Conservation (phyloP, 163 green algal genomes). For the Volvox carteri region DNA sequence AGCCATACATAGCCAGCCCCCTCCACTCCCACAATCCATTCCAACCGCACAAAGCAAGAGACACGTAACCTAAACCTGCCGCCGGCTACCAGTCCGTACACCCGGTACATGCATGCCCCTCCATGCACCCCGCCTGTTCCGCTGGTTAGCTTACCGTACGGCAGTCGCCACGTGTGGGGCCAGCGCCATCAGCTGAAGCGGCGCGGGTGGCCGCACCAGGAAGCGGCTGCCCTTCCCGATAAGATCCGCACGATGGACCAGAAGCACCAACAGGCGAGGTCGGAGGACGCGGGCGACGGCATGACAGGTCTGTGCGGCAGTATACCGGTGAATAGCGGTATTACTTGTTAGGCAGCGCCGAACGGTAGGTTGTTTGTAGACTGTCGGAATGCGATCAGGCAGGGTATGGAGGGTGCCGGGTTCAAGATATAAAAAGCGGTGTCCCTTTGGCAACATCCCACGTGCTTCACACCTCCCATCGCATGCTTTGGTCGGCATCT, state of each 20-base stretch:
- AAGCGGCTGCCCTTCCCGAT: not conserved
- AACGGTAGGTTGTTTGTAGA: not conserved
- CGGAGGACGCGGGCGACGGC: not conserved
- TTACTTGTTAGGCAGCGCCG: not conserved
- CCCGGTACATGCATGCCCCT: not conserved
- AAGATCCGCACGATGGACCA: slow-evolving; percentile 35
- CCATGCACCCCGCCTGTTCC: too few relatives aligned
- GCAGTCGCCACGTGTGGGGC: slow-evolving; percentile 17
- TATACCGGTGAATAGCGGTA: not conserved
- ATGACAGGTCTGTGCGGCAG: not conserved
- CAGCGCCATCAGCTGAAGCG: slow-evolving; percentile 4
- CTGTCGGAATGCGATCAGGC: not conserved
- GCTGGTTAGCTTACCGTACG: too few relatives aligned
- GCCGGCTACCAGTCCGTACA: not conserved
- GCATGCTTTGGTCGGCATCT: not conserved
- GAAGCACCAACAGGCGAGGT: not conserved
- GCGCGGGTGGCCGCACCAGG: not conserved
- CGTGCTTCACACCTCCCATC: not conserved
- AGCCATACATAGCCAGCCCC: not conserved
- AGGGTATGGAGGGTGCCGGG: not conserved
- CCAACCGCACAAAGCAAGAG: not conserved
- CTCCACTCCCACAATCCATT: not conserved
- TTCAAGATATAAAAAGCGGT: not conserved
- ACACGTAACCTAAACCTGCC: not conserved
- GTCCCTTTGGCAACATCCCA: not conserved